Percentiles rank a stretch among this genome's conserved stretches.
phyloP scores from a whole-genome alignment of 2,329 filamentous ascomycete species.

The Microdochium nivale region DNA sequence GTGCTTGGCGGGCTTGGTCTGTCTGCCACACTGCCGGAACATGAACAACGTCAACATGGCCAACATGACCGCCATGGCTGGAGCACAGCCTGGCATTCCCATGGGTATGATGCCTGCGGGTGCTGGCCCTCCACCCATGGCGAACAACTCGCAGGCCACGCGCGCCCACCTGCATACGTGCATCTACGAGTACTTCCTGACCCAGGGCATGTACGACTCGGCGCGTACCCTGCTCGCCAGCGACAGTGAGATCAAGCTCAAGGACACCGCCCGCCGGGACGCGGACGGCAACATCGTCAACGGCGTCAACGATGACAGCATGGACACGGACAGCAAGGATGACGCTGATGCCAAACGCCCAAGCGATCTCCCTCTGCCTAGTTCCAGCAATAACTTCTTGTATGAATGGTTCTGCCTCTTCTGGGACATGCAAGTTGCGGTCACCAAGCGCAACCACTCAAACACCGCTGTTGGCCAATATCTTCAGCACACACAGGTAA shows the following conservation, averaged over 20 bases:
- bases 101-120: slow-evolving; percentile 62
- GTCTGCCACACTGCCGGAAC: slow-evolving; percentile 20
- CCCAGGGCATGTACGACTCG: slow-evolving; percentile 74
- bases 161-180: slow-evolving; percentile 68
- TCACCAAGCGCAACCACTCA: slow-evolving; percentile 57
- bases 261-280: slow-evolving; percentile 51
- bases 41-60: slow-evolving; percentile 63
- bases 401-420: slow-evolving; percentile 97
- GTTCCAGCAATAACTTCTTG: slow-evolving; percentile 74
- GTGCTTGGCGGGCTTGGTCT: slow-evolving; percentile 28
- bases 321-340: slow-evolving; percentile 79
- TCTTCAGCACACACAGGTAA: slow-evolving; percentile 74
- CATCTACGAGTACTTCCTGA: slow-evolving; percentile 87
- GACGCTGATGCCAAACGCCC: slow-evolving; percentile 66
- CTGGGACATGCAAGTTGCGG: slow-evolving; percentile 89
- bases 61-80: slow-evolving; percentile 59
- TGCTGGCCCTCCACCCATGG: slow-evolving; percentile 16
- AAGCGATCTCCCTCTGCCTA: slow-evolving; percentile 70
- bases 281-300: slow-evolving; percentile 62
- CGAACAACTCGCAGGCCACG: slow-evolving; percentile 27
- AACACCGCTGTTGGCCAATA: slow-evolving; percentile 64
- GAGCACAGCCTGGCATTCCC: slow-evolving; percentile 54
- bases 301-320: slow-evolving; percentile 63
- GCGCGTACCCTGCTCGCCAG: slow-evolving; percentile 65
- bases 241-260: slow-evolving; percentile 55